These are phyloP conservation scores for Penicillium longicatenatum DNA, from an alignment of 495 filamentous ascomycete species.

Conservation along the genomic window DNA sequence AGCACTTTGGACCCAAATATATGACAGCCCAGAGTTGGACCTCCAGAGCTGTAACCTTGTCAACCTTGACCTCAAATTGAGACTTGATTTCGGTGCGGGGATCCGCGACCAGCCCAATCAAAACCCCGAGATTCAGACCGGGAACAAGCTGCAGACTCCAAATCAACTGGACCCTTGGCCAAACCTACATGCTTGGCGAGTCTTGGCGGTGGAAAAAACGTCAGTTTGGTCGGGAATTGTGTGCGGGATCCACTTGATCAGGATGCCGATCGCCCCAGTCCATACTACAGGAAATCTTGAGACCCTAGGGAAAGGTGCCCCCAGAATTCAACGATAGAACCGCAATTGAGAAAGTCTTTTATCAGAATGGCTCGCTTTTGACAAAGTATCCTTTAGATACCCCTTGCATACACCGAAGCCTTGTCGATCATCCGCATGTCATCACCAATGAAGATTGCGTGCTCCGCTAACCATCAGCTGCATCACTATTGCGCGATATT, in stretches of 20 bases:
- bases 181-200: neutral
- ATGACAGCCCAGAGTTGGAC: no score
- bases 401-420: neutral
- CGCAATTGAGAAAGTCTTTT: neutral
- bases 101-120: neutral
- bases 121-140: neutral
- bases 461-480: slow-evolving; percentile 17
- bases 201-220: slow-evolving; percentile 16
- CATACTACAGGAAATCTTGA: neutral
- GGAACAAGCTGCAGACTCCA: neutral
- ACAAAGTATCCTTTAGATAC: neutral
- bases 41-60: neutral
- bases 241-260: slow-evolving; percentile 13
- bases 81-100: neutral
- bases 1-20: neutral
- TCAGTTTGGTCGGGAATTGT: slow-evolving; percentile 17
- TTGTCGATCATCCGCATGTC: slow-evolving; percentile 18
- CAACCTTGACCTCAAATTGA: neutral
- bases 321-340: neutral
- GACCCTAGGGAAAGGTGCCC: no score
- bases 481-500: slow-evolving; percentile 24
- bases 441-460: slow-evolving; percentile 28
- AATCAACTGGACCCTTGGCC: neutral
- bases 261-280: neutral
- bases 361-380: neutral